Conservation (phyloP, 78 protist species). For the Planoprotostelium fungivorum region DNA sequence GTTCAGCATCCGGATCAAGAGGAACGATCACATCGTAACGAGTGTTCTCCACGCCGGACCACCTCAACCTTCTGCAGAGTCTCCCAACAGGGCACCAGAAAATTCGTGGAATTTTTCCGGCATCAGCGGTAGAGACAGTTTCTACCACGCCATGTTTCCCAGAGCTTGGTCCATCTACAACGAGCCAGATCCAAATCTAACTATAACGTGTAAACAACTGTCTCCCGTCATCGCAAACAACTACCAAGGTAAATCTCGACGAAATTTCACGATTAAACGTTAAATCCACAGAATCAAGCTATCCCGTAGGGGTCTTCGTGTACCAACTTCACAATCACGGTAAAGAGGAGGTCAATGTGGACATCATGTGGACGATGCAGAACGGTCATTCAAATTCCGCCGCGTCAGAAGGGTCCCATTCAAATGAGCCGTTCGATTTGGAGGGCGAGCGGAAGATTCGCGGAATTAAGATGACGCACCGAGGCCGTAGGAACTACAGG, state of each 20-base stretch:
- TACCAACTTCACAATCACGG: conserved; percentile 51
- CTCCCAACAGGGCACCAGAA: background rate
- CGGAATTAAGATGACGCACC: background rate
- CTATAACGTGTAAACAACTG: conserved; percentile 47
- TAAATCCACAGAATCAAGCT: conserved; percentile 15
- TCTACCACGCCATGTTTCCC: conserved; percentile 50
- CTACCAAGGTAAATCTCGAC: conserved; percentile 4
- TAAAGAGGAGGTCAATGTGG: conserved; percentile 5
- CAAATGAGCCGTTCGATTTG: conserved; percentile 15
- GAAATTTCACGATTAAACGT: background rate
- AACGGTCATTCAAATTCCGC: conserved; percentile 19
- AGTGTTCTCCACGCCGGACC: background rate
- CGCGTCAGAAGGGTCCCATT: conserved; percentile 43
- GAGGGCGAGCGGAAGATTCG: no score
- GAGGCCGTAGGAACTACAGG: background rate
- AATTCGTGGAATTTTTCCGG: background rate
- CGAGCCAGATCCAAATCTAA: conserved; percentile 59
- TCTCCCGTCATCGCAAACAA: conserved; percentile 58
- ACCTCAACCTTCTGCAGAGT: background rate
- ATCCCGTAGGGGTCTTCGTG: conserved; percentile 56
- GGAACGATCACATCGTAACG: background rate
- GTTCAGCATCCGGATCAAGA: conserved; percentile 31
- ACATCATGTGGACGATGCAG: conserved; percentile 63
- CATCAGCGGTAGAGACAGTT: conserved; percentile 27
- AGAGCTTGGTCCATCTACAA: conserved; percentile 63